phyloP scores from a whole-genome alignment of 2,329 filamentous ascomycete species.

The Aspergillus neotritici region DNA sequence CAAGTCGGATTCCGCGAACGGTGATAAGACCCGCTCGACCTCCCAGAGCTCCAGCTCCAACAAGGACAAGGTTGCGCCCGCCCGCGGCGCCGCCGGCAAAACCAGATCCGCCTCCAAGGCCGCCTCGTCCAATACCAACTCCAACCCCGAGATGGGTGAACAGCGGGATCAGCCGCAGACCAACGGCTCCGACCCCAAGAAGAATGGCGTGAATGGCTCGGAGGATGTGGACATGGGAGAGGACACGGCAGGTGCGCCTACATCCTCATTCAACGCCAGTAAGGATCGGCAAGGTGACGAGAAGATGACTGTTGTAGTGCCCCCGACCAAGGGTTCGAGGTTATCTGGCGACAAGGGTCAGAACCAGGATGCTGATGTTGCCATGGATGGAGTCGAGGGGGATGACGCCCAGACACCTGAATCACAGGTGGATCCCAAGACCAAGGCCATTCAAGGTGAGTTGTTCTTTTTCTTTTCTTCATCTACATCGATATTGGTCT shows the following conservation, averaged over 20 bases:
- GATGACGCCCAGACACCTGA: conserved; percentile 43
- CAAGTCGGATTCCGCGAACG: conserved; percentile 45
- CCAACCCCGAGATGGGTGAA: conserved; percentile 55
- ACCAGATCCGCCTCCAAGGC: conserved; percentile 35
- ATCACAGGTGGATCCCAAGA: conserved; percentile 40
- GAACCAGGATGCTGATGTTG: conserved; percentile 63
- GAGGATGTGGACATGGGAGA: conserved; percentile 69
- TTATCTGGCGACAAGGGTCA: conserved; percentile 52
- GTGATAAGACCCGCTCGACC: conserved; percentile 41
- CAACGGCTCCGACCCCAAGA: conserved; percentile 64
- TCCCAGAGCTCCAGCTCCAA: conserved; percentile 40
- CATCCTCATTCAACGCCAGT: conserved; percentile 51
- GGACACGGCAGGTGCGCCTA: conserved; percentile 49
- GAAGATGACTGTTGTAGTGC: conserved; percentile 77
- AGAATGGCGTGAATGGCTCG: conserved; percentile 61
- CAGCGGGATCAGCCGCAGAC: conserved; percentile 62
- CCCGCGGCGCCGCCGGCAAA: conserved; percentile 40
- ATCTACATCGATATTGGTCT: background rate
- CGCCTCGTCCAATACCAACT: conserved; percentile 30
- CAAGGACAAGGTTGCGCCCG: conserved; percentile 42
- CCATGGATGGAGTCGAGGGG: conserved; percentile 57
- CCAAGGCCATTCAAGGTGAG: conserved; percentile 47
- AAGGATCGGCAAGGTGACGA: conserved; percentile 67
- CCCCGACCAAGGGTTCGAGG: conserved; percentile 62
- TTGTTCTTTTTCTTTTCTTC: conserved; percentile 3